Conservation (phyloP, 208 protist species). For the Leishmania tropica region DNA sequence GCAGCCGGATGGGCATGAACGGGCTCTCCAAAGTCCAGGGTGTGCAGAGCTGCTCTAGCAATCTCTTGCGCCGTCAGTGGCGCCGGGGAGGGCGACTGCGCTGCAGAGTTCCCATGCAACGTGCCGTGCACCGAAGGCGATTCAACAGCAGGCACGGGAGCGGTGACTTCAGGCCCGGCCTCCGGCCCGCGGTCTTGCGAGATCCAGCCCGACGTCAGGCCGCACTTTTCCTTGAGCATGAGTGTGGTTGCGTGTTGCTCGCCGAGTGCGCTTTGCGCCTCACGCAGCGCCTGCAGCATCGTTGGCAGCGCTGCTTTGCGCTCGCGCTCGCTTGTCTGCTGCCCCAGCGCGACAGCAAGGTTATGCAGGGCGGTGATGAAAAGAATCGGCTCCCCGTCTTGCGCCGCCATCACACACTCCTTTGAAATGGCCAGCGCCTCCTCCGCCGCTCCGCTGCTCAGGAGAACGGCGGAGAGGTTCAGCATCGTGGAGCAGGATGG, state of each 20-base stretch:
- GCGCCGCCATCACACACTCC: constrained; percentile 61
- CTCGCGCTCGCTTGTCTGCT: constrained; percentile 47
- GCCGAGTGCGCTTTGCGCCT: constrained; percentile 59
- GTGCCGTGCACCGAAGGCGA: too few species aligned
- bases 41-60: constrained; percentile 37
- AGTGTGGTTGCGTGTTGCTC: constrained; percentile 67
- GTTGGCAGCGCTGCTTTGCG: constrained; percentile 56
- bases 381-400: constrained; percentile 61
- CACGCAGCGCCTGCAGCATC: constrained; percentile 74
- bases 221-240: constrained; percentile 73
- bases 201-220: constrained; percentile 43
- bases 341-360: constrained; percentile 71
- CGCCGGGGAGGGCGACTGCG: background rate
- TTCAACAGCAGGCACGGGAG: background rate
- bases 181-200: background rate
- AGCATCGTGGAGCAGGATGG: constrained; percentile 88
- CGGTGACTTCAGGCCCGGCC: too few species aligned
- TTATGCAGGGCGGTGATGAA: constrained; percentile 86
- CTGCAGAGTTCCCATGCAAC: background rate
- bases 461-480: constrained; percentile 81
- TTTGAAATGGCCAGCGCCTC: constrained; percentile 69
- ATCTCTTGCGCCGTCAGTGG: constrained; percentile 14
- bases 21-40: constrained; percentile 39
- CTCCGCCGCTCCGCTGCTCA: constrained; percentile 45
- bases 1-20: background rate